Conservation (phyloP, 805 yeast genomes). For the Metschnikowia dekortorum region DNA sequence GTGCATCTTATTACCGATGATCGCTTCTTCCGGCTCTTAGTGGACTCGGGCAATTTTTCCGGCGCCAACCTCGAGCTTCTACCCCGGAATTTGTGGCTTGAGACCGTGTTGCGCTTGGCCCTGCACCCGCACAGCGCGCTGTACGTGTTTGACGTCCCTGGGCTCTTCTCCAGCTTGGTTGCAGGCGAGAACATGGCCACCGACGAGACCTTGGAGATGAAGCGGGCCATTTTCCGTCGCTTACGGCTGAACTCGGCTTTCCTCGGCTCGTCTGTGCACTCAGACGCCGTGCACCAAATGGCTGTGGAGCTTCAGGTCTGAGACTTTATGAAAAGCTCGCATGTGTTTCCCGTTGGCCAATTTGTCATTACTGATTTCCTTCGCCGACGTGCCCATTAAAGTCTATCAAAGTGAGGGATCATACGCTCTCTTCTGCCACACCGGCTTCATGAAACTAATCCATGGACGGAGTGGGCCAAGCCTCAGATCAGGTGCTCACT, state of each 20-base stretch:
- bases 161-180: not conserved
- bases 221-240: not conserved
- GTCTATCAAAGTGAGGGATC: too few species aligned
- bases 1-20: conserved; percentile 1
- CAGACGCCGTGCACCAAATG: not conserved
- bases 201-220: not conserved
- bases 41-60: not conserved
- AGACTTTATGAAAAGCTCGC: too few species aligned
- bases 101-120: not conserved
- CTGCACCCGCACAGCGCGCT: conserved; percentile 2
- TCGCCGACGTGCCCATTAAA: too few species aligned
- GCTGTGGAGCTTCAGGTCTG: not conserved
- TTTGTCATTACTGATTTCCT: too few species aligned
- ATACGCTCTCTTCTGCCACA: too few species aligned
- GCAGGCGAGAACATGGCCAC: not conserved
- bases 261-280: not conserved
- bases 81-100: not conserved
- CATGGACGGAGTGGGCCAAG: too few species aligned
- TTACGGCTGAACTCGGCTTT: not conserved
- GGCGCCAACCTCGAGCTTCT: not conserved
- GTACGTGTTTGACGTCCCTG: not conserved
- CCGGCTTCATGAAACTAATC: too few species aligned
- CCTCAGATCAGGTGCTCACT: too few species aligned
- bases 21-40: conserved; percentile 6
- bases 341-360: too few species aligned